Percentiles rank a stretch among this genome's conserved stretches.
These are phyloP conservation scores for Emydomyces testavorans DNA, from an alignment of 2,329 filamentous ascomycete genomes.

Conservation along the genomic window DNA sequence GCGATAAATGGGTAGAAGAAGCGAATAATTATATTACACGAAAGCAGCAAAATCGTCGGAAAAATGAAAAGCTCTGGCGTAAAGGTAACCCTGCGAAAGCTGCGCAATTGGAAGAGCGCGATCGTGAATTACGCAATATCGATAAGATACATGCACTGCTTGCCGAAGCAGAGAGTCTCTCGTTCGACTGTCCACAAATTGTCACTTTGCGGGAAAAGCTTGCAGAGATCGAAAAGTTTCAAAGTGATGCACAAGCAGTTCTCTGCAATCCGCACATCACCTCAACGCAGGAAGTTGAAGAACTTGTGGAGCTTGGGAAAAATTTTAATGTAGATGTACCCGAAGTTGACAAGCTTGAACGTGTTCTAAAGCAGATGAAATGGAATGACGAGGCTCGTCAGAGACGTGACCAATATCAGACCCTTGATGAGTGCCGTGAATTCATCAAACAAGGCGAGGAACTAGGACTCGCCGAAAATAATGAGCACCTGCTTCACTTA, in stretches of 20 bases:
- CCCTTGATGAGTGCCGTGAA: slow-evolving; percentile 64
- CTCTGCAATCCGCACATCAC: slow-evolving; percentile 55
- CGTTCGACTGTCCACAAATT: slow-evolving; percentile 90
- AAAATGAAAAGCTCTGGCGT: slow-evolving; percentile 81
- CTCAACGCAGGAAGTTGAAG: slow-evolving; percentile 66
- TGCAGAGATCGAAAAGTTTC: slow-evolving; percentile 73
- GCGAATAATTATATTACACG: slow-evolving; percentile 91
- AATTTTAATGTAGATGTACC: slow-evolving; percentile 84
- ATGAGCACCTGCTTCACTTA: slow-evolving; percentile 66
- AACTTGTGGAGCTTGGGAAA: slow-evolving; percentile 79
- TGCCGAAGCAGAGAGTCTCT: slow-evolving; percentile 69
- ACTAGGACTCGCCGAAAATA: slow-evolving; percentile 65
- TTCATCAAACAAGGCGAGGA: slow-evolving; percentile 67
- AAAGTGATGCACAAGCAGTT: slow-evolving; percentile 58
- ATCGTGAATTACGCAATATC: slow-evolving; percentile 75
- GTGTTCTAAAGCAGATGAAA: slow-evolving; percentile 68
- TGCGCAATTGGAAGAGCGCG: slow-evolving; percentile 70
- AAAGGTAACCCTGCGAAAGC: slow-evolving; percentile 57
- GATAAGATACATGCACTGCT: slow-evolving; percentile 80
- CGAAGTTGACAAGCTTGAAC: slow-evolving; percentile 72
- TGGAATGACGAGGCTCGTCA: slow-evolving; percentile 74
- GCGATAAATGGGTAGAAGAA: slow-evolving; percentile 96
- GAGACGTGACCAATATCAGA: slow-evolving; percentile 54
- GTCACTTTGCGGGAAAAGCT: slow-evolving; percentile 72
- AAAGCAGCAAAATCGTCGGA: slow-evolving; percentile 93